Base-by-base conservation (phyloP, 441 rosid species). In the Erodium texanum region DNA sequence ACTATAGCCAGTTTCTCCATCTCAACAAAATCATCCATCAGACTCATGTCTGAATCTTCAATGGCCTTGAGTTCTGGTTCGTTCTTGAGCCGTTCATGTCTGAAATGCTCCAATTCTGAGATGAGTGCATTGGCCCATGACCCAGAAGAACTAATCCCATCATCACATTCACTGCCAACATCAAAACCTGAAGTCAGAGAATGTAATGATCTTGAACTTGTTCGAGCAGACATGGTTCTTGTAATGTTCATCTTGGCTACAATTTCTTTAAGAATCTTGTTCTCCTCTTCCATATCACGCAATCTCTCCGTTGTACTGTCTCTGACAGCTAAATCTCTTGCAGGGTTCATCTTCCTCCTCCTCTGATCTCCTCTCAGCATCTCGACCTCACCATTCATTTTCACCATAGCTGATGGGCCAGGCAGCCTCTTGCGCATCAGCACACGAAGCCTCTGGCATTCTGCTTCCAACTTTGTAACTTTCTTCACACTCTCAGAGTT, bases 1-100 rank as follows among this genome's bases (percentile, higher is more conserved):
- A 84, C 92, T 63, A 89, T 73, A 0, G 91, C 97, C 64, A 89
- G 78, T 62, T 78, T 87, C 80, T 94, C 98, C 94, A 92, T 90
- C 81, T 90, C 98, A 38, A 79, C 85, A 75, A 89, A 85, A 76
- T 88, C 96, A 78, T 87, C 90, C 94, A 87, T 86, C 69, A 89
- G 79, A 75, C 78, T 82, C 76, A 87, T 83, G 74, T 87, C 95
- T 24, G 84, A 69, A 80, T 81, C 84, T 73, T 80, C 86, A 10
- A 82, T 79, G 20, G 79, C 79, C 81, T 74, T 78, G 56, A 68
- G 62, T 18, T 81, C 74, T 23, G 77, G 75, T 7, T 81, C 76
- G 23, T 79, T 75, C 64, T 32, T 80, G 32, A 75, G 82, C 67
- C 84, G 86, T 27, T 27, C 29, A 27, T 27, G 29, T 27, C 29